Evolutionary conservation across 1,284 basidiomycete species (phyloP), one percentile per base, ranked within the genome.

Genomic region (Takashimella tepidaria): DNA sequence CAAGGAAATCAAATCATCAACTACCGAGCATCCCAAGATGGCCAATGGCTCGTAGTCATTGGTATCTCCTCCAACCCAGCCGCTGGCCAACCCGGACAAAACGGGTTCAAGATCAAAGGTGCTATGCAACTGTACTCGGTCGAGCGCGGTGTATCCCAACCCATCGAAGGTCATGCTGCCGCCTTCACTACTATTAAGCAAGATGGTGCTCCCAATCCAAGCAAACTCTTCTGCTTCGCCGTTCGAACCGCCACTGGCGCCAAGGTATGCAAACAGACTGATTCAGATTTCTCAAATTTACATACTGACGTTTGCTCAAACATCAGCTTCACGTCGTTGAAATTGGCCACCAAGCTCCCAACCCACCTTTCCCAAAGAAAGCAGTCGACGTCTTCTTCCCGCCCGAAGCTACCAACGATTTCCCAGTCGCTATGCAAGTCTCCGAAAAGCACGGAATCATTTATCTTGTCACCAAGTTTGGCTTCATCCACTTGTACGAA

Each of bases 351-450:
- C 83, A 88, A 60, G 85, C 89, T 21, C 86, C 91, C n/a, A 90
- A 97, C 72, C 88, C 93, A n/a, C 85, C 87, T 5, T 99, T 97
- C 80, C 82, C 84, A 43, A 99, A 99, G 82, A 98, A 98, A 78
- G 91, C 92, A 13, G 93, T 98, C 61, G 96, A 99, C 67, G 95
- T 99, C 50, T 99, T 97, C 80, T 99, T 98, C 84, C 96, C 96
- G 52, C 87, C 92, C 1, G 96, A 99, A 75, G 96, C 96, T 3
- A 88, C 88, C 45, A 97, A 93, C 75, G 96, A 99, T 74, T 99
- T 99, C 81, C 96, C 96, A n/a, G 96, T 99, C 41, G 91, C 95
- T 25, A 98, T 99, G 90, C 96, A 99, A 75, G 91, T 98, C 45
- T 98, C 95, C 51, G 86, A 88, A 76, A 90, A 92, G 69, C 95